Evolutionary conservation across 2,329 filamentous ascomycete species (phyloP).

Genomic region (Polytolypa hystricis): DNA sequence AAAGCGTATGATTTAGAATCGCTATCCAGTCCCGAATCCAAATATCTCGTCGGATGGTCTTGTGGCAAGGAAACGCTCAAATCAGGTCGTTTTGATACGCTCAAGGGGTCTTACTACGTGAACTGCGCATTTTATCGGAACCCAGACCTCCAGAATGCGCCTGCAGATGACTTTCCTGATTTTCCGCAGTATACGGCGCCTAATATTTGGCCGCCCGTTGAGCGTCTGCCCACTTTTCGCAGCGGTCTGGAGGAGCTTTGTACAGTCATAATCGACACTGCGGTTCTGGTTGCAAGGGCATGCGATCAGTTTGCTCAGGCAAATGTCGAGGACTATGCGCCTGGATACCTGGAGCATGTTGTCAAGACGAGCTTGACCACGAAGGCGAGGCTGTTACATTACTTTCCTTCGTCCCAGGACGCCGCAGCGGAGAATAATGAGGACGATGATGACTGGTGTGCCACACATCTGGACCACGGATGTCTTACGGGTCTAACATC

Average conservation of each 20-base stretch:
- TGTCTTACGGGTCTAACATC: conserved; percentile 89
- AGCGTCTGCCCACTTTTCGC: conserved; percentile 63
- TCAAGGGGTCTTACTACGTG: conserved; percentile 55
- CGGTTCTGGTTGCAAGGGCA: conserved; percentile 75
- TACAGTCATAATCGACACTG: conserved; percentile 75
- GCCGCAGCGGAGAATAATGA: conserved; percentile 1
- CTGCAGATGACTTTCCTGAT: conserved; percentile 31
- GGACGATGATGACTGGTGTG: conserved; percentile 90
- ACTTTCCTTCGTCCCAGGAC: conserved; percentile 52
- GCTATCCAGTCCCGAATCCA: conserved; percentile 36
- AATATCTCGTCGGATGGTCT: conserved; percentile 54
- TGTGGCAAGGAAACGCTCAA: conserved; percentile 54
- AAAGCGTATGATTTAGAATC: conserved; percentile 39
- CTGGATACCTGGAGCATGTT: conserved; percentile 73
- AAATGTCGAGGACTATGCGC: conserved; percentile 65
- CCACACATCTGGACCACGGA: conserved; percentile 66
- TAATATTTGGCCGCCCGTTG: conserved; percentile 73
- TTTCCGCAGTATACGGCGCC: conserved; percentile 83
- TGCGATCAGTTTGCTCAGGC: conserved; percentile 76
- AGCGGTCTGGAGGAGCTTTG: conserved; percentile 64
- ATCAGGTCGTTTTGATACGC: conserved; percentile 49
- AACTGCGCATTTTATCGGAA: conserved; percentile 47
- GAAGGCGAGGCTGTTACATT: conserved; percentile 85
- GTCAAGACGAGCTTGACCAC: conserved; percentile 77
- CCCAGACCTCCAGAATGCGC: conserved; percentile 25